Evolutionary conservation across 2,329 filamentous ascomycete genomes (phyloP), one percentile per base, ranked within the genome.

Genomic region (Ophiostoma fasciatum): DNA sequence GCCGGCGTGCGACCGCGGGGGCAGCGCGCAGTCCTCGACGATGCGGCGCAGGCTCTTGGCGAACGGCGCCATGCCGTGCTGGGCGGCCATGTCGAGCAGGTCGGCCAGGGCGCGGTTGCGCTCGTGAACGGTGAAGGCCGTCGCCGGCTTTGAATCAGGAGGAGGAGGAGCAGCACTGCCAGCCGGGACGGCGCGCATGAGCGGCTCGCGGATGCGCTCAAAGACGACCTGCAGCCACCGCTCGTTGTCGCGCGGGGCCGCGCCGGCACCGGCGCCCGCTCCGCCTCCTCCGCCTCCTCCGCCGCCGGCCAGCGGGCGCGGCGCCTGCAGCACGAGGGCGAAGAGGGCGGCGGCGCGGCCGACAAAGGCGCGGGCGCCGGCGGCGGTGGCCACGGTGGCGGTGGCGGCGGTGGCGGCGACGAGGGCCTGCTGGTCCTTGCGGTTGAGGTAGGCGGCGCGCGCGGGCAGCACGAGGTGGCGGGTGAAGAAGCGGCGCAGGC

Each of bases 391-490:
- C 5, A 15, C 21, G 6, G 31, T 29, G 15, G 38, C 35, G 1
- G 37, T 20, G 6, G 40, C 9, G 8, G 9, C 22, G 19, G 36
- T 35, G 1, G 37, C 22, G 6, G 40, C 38, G 5, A 30, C 15
- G 3, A 44, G 15, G 5, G 31, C 31, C 8, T 29, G 13, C 13
- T 26, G 49, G 19, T 58, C 57, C 27, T 55, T 54, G 17, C 55
- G 56, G 37, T 57, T 60, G 13, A 66, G 42, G 38, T 66, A 74
- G 1, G 54, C 51, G 2, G 62, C 57, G 38, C 64, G 60, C 1
- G 64, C 62, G 1, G 69, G 68, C 2, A 68, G 56, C 31, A 72
- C 60, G 37, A 74, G 53, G 44, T 62, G 67, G 22, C 58, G 58
- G 30, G 61, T 60, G 45, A 73, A 53, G 33, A 74, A 67, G 3